Evolutionary conservation across 768 basidiomycete species (phyloP), one percentile per base, ranked within the genome.

Genomic region (Amyloporia xantha): DNA sequence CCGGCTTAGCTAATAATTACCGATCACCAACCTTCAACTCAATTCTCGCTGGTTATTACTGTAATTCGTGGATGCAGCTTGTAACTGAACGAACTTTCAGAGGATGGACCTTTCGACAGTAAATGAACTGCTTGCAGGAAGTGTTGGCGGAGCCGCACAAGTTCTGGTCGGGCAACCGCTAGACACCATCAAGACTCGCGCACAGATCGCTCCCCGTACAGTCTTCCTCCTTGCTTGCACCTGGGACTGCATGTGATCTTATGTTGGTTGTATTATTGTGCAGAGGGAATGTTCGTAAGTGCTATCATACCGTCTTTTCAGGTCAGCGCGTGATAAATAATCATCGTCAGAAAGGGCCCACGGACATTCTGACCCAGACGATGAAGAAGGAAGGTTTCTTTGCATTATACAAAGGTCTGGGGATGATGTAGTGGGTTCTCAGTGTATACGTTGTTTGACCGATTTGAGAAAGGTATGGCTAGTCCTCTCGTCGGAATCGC

Each of bases 361-460:
- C 93, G 79, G 94, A 98, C 62, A 92, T 98, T 52, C 67, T 94
- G 9, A 56, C 65, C 15, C 84, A 90, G 63, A 98, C 95, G 0
- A 52, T 94, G 39, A 67, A 82, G 55, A 84, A 81, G 48, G 96
- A 99, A 63, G 96, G 96, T 0, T 79, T 94, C 60, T 79, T 96
- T 49, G 96, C 92, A 2, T 66, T 99, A 38, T 98, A 96, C 71
- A 97, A 97, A 74, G 95, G 94, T 90, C 12, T n/a, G n/a, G n/a
- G n/a, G n/a, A n/a, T n/a, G n/a, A n/a, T 26, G 66, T 54, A 20
- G 17, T 21, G 6, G 12, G 28, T 17, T 23, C n/a, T n/a, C n/a
- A n/a, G n/a, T n/a, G n/a, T n/a, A n/a, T n/a, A n/a, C 21, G 21
- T 33, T 48, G 20, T 28, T 41, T 27, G 4, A 23, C 44, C 3